Percentiles rank a stretch among this genome's conserved stretches.
phyloP scores from a whole-genome alignment of 257 asterid species.

The Asclepias syriaca region DNA sequence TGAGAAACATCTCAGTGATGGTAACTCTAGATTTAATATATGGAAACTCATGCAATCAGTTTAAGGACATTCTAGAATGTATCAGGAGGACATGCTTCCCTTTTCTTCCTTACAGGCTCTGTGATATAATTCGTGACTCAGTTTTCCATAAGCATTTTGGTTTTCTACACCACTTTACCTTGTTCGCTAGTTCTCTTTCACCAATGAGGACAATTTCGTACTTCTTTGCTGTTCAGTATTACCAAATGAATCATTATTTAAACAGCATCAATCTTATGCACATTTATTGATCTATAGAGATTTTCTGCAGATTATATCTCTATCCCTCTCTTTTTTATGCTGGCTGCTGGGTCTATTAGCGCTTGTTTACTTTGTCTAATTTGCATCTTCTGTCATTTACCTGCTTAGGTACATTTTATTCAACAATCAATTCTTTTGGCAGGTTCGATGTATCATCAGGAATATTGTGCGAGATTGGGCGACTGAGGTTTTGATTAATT shows the following conservation, averaged over 20 bases:
- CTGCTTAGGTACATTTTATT: not conserved
- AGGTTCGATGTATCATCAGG: conserved; percentile 96
- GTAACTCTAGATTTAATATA: not conserved
- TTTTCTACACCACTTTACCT: not conserved
- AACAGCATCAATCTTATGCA: not conserved
- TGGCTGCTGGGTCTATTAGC: not conserved
- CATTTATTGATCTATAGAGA: not conserved
- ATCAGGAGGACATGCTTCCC: not conserved
- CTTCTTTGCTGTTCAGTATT: not conserved
- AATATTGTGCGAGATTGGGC: conserved; percentile 98
- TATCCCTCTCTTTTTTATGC: not conserved
- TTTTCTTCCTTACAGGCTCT: not conserved
- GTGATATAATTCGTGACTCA: not conserved
- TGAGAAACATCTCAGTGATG: not conserved
- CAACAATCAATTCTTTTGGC: conserved; percentile 12
- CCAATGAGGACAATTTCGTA: not conserved
- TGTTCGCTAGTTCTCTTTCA: not conserved
- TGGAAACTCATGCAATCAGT: not conserved
- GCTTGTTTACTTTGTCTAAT: not conserved
- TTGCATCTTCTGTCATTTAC: not conserved
- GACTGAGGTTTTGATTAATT: conserved; percentile 56
- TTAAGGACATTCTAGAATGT: not conserved
- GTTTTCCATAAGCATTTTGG: not conserved
- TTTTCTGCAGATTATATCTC: no score
- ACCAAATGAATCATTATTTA: not conserved